These are phyloP conservation scores for Hypomontagnella monticulosa DNA, from an alignment of 495 filamentous ascomycete species.

Conservation along the genomic window DNA sequence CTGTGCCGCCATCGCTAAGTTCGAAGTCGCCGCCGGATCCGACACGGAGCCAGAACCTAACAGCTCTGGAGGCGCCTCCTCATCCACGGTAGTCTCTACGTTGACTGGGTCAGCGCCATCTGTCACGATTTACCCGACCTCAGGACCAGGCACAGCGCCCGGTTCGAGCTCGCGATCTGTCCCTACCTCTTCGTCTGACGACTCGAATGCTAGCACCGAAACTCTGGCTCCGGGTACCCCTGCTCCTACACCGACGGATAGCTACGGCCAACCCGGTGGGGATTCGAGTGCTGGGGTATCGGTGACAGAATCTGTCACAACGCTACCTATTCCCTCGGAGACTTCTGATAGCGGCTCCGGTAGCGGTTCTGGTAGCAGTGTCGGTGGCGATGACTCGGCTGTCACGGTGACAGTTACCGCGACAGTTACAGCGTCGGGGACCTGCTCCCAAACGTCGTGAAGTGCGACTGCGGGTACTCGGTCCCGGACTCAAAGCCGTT, in stretches of 20 bases:
- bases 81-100: constrained; percentile 8
- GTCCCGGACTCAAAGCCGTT: constrained; percentile 12
- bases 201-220: constrained; percentile 14
- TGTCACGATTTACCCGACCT: constrained; percentile 1
- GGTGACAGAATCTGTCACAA: constrained; percentile 13
- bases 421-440: constrained; percentile 37
- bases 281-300: constrained; percentile 12
- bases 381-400: constrained; percentile 15
- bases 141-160: constrained; percentile 25
- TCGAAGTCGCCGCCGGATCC: constrained; percentile 34
- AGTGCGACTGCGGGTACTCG: constrained; percentile 22
- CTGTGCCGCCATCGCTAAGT: constrained; percentile 75
- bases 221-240: constrained; percentile 24
- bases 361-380: not conserved
- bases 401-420: constrained; percentile 40
- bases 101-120: not conserved
- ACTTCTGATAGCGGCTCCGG: constrained; percentile 10
- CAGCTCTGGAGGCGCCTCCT: constrained; percentile 16
- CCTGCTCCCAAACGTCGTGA: constrained; percentile 40
- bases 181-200: constrained; percentile 10
- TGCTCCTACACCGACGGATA: constrained; percentile 31
- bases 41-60: constrained; percentile 14
- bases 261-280: constrained; percentile 39
- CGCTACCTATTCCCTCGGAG: constrained; percentile 27
- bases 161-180: constrained; percentile 13